Percentiles rank a stretch among this genome's conserved stretches.
These are phyloP conservation scores for Dactylella cylindrospora DNA, from an alignment of 2,329 filamentous ascomycete genomes.

Conservation along the genomic window DNA sequence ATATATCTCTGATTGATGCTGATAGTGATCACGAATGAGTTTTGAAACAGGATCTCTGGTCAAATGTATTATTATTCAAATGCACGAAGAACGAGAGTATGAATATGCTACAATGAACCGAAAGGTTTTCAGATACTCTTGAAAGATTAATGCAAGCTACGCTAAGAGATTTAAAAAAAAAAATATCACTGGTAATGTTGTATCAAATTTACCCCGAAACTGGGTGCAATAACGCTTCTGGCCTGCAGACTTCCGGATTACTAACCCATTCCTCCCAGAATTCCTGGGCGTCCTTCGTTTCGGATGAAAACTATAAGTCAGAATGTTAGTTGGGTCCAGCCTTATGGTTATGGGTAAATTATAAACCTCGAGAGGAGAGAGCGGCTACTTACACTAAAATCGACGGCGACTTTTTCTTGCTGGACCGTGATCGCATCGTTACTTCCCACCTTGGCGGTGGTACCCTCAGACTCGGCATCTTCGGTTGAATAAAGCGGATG, in stretches of 20 bases:
- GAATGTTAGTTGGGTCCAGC: not conserved
- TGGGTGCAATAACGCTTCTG: constrained; percentile 37
- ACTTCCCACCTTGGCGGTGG: constrained; percentile 1
- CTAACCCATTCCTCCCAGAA: constrained; percentile 41
- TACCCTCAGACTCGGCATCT: not conserved
- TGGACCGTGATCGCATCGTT: constrained; percentile 34
- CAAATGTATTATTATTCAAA: not conserved
- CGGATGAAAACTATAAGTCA: constrained; percentile 25
- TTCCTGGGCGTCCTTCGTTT: constrained; percentile 21
- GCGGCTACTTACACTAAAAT: constrained; percentile 19
- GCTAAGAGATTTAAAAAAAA: too few species aligned
- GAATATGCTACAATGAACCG: too few species aligned
- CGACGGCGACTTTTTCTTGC: constrained; percentile 34
- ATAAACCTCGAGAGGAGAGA: not conserved
- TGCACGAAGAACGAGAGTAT: not conserved
- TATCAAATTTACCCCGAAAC: too few species aligned
- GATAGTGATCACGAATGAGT: too few species aligned
- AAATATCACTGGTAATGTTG: too few species aligned
- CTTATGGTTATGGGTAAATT: not conserved
- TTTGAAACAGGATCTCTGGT: too few species aligned
- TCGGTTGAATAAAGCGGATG: constrained; percentile 28
- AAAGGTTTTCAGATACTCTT: too few species aligned
- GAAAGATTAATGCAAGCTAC: too few species aligned
- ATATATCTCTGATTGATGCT: not conserved
- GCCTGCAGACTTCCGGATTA: constrained; percentile 28